These are phyloP conservation scores for Tulasnella sp. DNA, from an alignment of 768 basidiomycete genomes.

Conservation along the genomic window DNA sequence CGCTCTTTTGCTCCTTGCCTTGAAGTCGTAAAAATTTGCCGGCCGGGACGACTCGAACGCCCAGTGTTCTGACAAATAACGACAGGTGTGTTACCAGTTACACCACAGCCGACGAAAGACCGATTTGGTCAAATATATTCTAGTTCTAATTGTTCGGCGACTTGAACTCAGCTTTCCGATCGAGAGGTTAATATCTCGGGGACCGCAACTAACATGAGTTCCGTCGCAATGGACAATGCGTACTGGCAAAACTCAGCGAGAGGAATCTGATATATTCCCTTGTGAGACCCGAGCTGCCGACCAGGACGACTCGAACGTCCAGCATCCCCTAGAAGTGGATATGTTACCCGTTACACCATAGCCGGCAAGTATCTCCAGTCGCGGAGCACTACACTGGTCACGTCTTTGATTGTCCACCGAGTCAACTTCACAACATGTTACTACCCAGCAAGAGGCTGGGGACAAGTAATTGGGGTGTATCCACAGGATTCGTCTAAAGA, in stretches of 20 bases:
- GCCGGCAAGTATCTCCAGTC: not conserved
- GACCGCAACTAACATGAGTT: not conserved
- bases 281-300: not conserved
- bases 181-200: not conserved
- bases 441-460: too few species aligned
- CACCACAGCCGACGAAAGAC: constrained; percentile 9
- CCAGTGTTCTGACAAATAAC: constrained; percentile 17
- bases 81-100: constrained; percentile 15
- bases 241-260: not conserved
- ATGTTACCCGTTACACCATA: constrained; percentile 14
- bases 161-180: not conserved
- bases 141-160: not conserved
- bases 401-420: not conserved
- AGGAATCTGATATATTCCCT: not conserved
- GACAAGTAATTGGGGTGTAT: too few species aligned
- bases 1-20: not conserved
- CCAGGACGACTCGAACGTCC: constrained; percentile 15
- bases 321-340: not conserved
- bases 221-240: not conserved
- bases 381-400: too few species aligned
- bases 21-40: not conserved
- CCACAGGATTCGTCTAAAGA: too few species aligned
- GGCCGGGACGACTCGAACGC: constrained; percentile 17
- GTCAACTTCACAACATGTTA: too few species aligned
- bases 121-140: not conserved